Evolutionary conservation across 768 basidiomycete species (phyloP).

Genomic region (Dentipellis fragilis): DNA sequence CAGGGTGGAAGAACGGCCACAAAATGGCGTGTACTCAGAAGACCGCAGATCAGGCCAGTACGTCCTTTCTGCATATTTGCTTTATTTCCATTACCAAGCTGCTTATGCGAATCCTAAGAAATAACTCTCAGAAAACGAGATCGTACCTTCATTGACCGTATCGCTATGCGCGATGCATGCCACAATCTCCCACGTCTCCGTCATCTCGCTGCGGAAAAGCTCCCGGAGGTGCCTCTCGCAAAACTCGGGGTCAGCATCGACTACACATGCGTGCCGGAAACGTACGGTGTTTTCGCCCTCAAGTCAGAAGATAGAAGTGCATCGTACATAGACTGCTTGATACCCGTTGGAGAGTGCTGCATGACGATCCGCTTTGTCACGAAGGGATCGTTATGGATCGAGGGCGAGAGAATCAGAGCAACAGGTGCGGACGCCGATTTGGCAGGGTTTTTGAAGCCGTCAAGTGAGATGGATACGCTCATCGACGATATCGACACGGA

Average conservation of each 20-base stretch:
- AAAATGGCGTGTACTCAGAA: conserved; percentile 27
- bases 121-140: background rate
- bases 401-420: too few relatives aligned
- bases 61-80: background rate
- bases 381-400: too few relatives aligned
- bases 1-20: conserved; percentile 29
- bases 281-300: conserved; percentile 20
- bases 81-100: background rate
- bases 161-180: background rate
- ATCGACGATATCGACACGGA: too few relatives aligned
- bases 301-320: background rate
- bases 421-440: too few relatives aligned
- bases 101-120: background rate
- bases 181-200: conserved; percentile 18
- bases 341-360: too few relatives aligned
- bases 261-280: conserved; percentile 22
- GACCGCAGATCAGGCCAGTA: conserved; percentile 25
- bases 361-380: too few relatives aligned
- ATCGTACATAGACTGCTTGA: too few relatives aligned
- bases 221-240: conserved; percentile 16
- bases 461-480: too few relatives aligned
- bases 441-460: too few relatives aligned
- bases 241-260: conserved; percentile 25
- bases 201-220: conserved; percentile 16
- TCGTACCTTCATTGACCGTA: background rate